Percentiles rank a stretch among this genome's conserved stretches.
Conservation (phyloP, 306 rosid genomes). For the Begonia peltatifolia region DNA sequence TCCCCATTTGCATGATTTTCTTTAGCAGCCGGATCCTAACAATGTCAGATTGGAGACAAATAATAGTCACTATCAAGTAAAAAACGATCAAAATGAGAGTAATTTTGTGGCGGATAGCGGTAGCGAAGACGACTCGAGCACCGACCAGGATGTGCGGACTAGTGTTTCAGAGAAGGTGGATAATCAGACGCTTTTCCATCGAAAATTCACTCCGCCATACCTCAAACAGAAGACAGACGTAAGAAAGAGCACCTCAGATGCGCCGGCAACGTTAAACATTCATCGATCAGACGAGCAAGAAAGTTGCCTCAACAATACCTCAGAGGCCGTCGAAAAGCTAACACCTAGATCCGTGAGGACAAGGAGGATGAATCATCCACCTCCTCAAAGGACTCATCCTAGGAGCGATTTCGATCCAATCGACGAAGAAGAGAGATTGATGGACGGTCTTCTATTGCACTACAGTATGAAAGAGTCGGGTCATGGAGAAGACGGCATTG, state of each 20-base stretch:
- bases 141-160: conserved; percentile 17
- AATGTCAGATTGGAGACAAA: not conserved
- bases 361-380: conserved; percentile 21
- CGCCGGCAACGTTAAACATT: conserved; percentile 7
- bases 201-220: conserved; percentile 48
- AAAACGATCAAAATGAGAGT: conserved; percentile 9
- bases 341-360: conserved; percentile 56
- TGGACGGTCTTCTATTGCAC: conserved; percentile 24
- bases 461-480: conserved; percentile 21
- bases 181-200: conserved; percentile 21
- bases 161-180: conserved; percentile 39
- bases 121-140: conserved; percentile 40
- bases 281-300: conserved; percentile 11
- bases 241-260: conserved; percentile 14
- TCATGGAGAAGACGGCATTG: conserved; percentile 10
- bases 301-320: conserved; percentile 2
- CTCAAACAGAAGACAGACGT: conserved; percentile 24
- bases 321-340: conserved; percentile 14
- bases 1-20: too few species aligned
- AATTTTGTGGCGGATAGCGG: conserved; percentile 22
- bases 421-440: conserved; percentile 16
- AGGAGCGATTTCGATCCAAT: not conserved
- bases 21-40: too few species aligned
- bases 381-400: conserved; percentile 4
- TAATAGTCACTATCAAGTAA: conserved; percentile 3